phyloP scores from a whole-genome alignment of 2,329 filamentous ascomycete genomes.

The Didymella keratinophila region DNA sequence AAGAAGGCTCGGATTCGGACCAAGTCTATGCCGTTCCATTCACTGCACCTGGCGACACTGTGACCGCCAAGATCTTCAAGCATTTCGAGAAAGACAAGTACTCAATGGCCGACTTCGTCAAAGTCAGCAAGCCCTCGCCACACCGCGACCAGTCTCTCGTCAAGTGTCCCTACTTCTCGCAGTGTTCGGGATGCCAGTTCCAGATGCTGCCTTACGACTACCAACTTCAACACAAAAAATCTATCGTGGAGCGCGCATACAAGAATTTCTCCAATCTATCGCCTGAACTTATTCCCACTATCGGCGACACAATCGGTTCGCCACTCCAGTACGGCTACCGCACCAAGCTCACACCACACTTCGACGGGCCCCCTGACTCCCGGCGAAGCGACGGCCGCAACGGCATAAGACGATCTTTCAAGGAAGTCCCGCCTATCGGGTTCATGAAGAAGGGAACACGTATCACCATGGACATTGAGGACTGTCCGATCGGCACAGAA shows the following conservation, averaged over 20 bases:
- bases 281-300: slow-evolving; percentile 74
- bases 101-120: slow-evolving; percentile 82
- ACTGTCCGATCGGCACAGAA: slow-evolving; percentile 93
- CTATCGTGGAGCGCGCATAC: slow-evolving; percentile 90
- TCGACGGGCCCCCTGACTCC: slow-evolving; percentile 74
- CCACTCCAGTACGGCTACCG: slow-evolving; percentile 92
- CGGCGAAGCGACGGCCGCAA: slow-evolving; percentile 57
- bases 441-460: slow-evolving; percentile 88
- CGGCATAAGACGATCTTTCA: slow-evolving; percentile 65
- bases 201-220: slow-evolving; percentile 93
- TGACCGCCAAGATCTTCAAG: slow-evolving; percentile 78
- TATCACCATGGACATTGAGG: slow-evolving; percentile 89
- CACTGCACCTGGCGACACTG: slow-evolving; percentile 81
- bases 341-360: slow-evolving; percentile 97
- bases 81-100: slow-evolving; percentile 73
- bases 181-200: slow-evolving; percentile 91
- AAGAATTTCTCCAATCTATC: slow-evolving; percentile 86
- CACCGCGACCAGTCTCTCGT: slow-evolving; percentile 79
- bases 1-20: slow-evolving; percentile 66
- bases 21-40: slow-evolving; percentile 90
- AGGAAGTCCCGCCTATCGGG: slow-evolving; percentile 78
- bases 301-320: slow-evolving; percentile 87
- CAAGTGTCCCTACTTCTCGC: slow-evolving; percentile 84
- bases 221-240: slow-evolving; percentile 84
- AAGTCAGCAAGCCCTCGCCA: slow-evolving; percentile 75